Evolutionary conservation across 2,329 filamentous ascomycete species (phyloP).

Genomic region (Alternaria ventricosa): DNA sequence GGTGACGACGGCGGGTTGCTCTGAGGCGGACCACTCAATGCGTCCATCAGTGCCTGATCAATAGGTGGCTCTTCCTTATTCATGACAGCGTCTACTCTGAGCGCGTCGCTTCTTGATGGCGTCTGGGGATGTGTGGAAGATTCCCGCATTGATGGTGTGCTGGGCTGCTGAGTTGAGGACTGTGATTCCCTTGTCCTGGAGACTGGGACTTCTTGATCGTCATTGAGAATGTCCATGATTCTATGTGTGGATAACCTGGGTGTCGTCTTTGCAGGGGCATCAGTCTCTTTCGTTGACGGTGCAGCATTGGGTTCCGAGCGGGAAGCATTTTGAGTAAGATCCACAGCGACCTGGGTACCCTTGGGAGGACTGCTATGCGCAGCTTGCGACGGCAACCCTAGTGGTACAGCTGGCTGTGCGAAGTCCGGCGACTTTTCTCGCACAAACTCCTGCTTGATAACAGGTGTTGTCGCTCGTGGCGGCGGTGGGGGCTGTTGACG

Average conservation of each 20-base stretch:
- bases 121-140: slow-evolving; percentile 22
- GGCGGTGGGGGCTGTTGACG: slow-evolving; percentile 13
- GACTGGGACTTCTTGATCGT: slow-evolving; percentile 41
- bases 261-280: slow-evolving; percentile 28
- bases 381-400: slow-evolving; percentile 23
- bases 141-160: slow-evolving; percentile 22
- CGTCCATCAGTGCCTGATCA: slow-evolving; percentile 31
- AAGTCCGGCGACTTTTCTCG: slow-evolving; percentile 27
- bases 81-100: slow-evolving; percentile 26
- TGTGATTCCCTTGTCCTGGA: slow-evolving; percentile 28
- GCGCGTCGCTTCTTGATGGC: slow-evolving; percentile 23
- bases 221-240: slow-evolving; percentile 48
- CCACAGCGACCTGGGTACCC: slow-evolving; percentile 8
- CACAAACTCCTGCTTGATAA: slow-evolving; percentile 17
- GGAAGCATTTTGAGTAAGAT: slow-evolving; percentile 4
- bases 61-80: slow-evolving; percentile 31
- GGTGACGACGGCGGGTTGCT: slow-evolving; percentile 32
- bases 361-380: slow-evolving; percentile 27
- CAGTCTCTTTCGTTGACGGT: slow-evolving; percentile 8
- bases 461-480: slow-evolving; percentile 16
- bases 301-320: slow-evolving; percentile 17
- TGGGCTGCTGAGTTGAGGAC: slow-evolving; percentile 22
- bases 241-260: slow-evolving; percentile 42
- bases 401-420: slow-evolving; percentile 17
- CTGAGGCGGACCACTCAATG: slow-evolving; percentile 19